phyloP scores from a whole-genome alignment of 495 filamentous ascomycete species.

The Aspergillus bridgeri region DNA sequence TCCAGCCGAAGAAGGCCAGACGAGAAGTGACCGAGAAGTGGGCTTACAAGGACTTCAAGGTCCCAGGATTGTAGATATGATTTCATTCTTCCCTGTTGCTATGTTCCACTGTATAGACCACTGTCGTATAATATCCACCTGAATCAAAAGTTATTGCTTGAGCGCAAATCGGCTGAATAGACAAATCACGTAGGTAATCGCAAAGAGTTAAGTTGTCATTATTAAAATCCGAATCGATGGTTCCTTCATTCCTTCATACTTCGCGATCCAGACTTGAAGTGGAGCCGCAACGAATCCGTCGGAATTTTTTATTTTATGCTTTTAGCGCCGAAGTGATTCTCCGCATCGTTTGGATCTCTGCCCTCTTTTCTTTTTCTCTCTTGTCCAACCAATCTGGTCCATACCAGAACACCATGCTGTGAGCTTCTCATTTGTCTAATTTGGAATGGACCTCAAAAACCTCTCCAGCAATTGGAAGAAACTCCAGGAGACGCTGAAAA shows the following conservation, averaged over 20 bases:
- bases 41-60: constrained; percentile 89
- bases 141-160: background rate
- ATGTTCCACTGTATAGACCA: constrained; percentile 7
- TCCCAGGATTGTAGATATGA: constrained; percentile 38
- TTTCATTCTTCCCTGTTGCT: constrained; percentile 19
- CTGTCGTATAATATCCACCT: constrained; percentile 5
- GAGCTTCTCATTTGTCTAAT: constrained; percentile 1
- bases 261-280: background rate
- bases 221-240: too few relatives aligned
- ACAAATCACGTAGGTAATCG: too few relatives aligned
- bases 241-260: too few relatives aligned
- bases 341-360: constrained; percentile 16
- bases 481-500: constrained; percentile 61
- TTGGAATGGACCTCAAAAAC: constrained; percentile 43
- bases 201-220: too few relatives aligned
- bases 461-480: constrained; percentile 71
- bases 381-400: background rate
- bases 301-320: constrained; percentile 6
- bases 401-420: constrained; percentile 17
- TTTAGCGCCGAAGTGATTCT: constrained; percentile 8
- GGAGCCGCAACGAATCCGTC: background rate
- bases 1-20: constrained; percentile 75
- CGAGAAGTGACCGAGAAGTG: constrained; percentile 87
- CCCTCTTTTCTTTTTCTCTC: background rate
- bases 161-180: background rate